Conservation (phyloP, 768 basidiomycete genomes). For the Basidioascus undulatus region DNA sequence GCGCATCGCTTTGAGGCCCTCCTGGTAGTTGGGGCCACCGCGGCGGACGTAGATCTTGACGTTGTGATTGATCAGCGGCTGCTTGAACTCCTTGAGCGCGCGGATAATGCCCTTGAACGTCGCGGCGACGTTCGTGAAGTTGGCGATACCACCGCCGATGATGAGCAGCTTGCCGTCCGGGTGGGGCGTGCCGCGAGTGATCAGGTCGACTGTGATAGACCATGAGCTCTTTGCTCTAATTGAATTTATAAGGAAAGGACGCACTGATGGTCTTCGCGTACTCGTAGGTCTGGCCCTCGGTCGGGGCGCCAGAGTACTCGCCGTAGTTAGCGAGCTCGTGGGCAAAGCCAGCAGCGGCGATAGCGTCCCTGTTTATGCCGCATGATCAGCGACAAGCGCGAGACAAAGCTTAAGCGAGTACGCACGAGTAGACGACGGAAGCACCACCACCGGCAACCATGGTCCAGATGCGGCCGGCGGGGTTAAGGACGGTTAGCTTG, state of each 20-base stretch:
- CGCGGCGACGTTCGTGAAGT: constrained; percentile 97
- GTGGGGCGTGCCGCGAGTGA: constrained; percentile 56
- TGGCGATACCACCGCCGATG: constrained; percentile 98
- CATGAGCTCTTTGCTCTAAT: too few relatives aligned
- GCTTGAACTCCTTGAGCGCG: constrained; percentile 80
- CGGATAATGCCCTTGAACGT: constrained; percentile 99
- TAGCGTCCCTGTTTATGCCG: constrained; percentile 29
- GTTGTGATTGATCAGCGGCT: constrained; percentile 50
- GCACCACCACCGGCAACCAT: constrained; percentile 98
- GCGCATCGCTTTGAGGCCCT: constrained; percentile 93
- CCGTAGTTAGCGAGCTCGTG: constrained; percentile 98
- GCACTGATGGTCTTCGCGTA: constrained; percentile 92
- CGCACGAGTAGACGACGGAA: constrained; percentile 33
- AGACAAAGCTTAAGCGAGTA: background rate
- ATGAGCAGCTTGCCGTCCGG: constrained; percentile 87
- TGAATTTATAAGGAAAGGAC: constrained; percentile 15
- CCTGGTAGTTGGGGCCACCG: constrained; percentile 98
- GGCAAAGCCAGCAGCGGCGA: constrained; percentile 79
- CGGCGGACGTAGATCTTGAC: constrained; percentile 95
- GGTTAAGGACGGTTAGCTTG: constrained; percentile 88
- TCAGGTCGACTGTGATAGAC: constrained; percentile 44
- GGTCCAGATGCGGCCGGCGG: constrained; percentile 91
- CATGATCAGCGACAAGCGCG: background rate
- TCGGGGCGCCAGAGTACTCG: constrained; percentile 95
- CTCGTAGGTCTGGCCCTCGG: constrained; percentile 95